phyloP scores from a whole-genome alignment of 1,139 yeast species.

The Zygosaccharomyces pseudobailii region DNA sequence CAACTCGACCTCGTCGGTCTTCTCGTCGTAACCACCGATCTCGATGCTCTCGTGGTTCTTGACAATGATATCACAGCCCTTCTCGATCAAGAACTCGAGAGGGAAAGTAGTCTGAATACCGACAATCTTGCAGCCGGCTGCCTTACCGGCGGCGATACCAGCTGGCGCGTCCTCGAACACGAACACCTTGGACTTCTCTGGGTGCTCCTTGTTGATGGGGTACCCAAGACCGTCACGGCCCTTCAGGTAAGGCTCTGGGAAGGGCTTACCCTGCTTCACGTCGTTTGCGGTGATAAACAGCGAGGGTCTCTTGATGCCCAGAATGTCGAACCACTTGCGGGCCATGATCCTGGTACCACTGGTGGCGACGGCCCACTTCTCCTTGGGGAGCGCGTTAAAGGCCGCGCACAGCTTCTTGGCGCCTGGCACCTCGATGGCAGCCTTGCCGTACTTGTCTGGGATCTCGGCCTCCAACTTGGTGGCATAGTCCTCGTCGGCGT shows the following conservation, averaged over 20 bases:
- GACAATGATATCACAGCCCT: conserved; percentile 80
- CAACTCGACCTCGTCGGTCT: conserved; percentile 35
- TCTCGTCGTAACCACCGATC: conserved; percentile 36
- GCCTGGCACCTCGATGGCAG: conserved; percentile 72
- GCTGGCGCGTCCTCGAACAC: conserved; percentile 86
- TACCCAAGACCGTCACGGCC: conserved; percentile 59
- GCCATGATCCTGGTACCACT: conserved; percentile 78
- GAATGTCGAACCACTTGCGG: conserved; percentile 68
- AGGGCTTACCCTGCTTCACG: conserved; percentile 74
- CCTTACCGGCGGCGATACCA: conserved; percentile 80
- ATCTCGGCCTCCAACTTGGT: conserved; percentile 66
- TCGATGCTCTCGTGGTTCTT: conserved; percentile 55
- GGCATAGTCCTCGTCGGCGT: conserved; percentile 62
- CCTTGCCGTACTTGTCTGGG: conserved; percentile 66
- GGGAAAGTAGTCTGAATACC: conserved; percentile 81
- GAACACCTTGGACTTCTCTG: conserved; percentile 44
- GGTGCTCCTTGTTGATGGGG: conserved; percentile 38
- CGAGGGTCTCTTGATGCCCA: conserved; percentile 59
- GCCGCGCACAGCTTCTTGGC: conserved; percentile 52
- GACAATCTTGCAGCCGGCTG: conserved; percentile 75
- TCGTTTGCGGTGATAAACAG: conserved; percentile 76
- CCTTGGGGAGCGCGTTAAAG: conserved; percentile 36
- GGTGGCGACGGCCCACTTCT: conserved; percentile 80
- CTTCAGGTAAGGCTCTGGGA: conserved; percentile 73
- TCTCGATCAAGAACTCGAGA: conserved; percentile 59